A percentile compares a stretch with the other conserved stretches of the same genome.
Evolutionary conservation across 2,329 filamentous ascomycete genomes (phyloP).

Genomic region (Phialophora chinensis): DNA sequence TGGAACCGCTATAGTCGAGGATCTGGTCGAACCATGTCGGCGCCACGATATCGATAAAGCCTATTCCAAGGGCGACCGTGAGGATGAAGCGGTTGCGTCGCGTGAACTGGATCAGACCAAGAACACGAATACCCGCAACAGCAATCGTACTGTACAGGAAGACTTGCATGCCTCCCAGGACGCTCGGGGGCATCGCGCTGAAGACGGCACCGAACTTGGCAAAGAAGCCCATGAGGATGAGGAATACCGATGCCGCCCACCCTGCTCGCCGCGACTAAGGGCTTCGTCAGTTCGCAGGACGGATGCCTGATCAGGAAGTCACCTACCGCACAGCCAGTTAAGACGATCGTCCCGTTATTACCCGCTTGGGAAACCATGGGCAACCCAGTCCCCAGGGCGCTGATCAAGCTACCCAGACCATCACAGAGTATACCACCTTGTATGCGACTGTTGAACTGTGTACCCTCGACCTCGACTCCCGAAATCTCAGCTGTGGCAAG

Average conservation of each 20-base stretch:
- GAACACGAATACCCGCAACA: constrained; percentile 77
- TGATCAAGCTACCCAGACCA: constrained; percentile 75
- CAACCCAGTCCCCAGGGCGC: constrained; percentile 77
- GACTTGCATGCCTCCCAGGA: constrained; percentile 75
- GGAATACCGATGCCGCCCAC: constrained; percentile 77
- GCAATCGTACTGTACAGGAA: constrained; percentile 80
- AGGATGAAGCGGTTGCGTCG: constrained; percentile 82
- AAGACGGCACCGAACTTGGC: constrained; percentile 82
- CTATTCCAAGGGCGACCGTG: constrained; percentile 74
- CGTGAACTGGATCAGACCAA: constrained; percentile 74
- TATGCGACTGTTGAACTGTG: constrained; percentile 74
- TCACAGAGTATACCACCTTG: constrained; percentile 81
- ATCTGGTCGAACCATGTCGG: constrained; percentile 72
- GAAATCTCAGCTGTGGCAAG: constrained; percentile 83
- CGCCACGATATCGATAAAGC: constrained; percentile 72
- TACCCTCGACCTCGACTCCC: constrained; percentile 73
- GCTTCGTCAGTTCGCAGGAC: constrained; percentile 20
- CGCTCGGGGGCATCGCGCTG: constrained; percentile 72
- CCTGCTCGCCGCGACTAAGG: constrained; percentile 74
- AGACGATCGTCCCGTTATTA: constrained; percentile 83
- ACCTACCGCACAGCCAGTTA: constrained; percentile 72
- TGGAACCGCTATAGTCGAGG: constrained; percentile 73
- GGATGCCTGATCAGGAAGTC: background rate
- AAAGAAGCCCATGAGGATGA: constrained; percentile 80
- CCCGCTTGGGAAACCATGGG: constrained; percentile 82